These are phyloP conservation scores for Sporothrix schenckii DNA, from an alignment of 2,329 filamentous ascomycete genomes.

Conservation along the genomic window DNA sequence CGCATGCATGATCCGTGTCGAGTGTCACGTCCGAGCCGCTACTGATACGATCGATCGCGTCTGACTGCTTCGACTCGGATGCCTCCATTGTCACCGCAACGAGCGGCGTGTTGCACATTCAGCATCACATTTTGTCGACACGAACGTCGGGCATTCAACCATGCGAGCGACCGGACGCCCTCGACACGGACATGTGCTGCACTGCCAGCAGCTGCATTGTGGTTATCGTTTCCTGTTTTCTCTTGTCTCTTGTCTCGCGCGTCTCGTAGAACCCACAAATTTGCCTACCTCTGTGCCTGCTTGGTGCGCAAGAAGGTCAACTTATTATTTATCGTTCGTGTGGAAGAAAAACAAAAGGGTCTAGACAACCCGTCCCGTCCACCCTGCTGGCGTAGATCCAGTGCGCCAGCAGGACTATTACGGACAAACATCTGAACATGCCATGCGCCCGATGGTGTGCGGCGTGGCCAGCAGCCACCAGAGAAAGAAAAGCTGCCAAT, in stretches of 20 bases:
- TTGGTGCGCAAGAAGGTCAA: conserved; percentile 63
- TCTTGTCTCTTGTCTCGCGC: not conserved
- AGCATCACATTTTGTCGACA: not conserved
- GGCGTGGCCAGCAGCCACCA: too few species aligned
- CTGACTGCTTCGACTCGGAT: not conserved
- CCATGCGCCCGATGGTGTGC: not conserved
- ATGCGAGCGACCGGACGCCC: not conserved
- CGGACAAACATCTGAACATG: conserved; percentile 56
- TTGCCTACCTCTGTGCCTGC: conserved; percentile 64
- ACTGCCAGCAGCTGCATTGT: not conserved
- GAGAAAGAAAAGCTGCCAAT: too few species aligned
- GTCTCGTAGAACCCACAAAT: conserved; percentile 41
- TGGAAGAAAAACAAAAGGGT: conserved; percentile 65
- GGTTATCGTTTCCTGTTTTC: too few species aligned
- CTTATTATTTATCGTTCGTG: conserved; percentile 60
- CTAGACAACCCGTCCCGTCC: conserved; percentile 70
- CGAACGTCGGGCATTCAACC: not conserved
- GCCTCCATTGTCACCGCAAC: not conserved
- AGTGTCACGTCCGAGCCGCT: not conserved
- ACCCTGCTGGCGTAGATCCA: conserved; percentile 62
- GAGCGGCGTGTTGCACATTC: not conserved
- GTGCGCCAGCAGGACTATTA: conserved; percentile 66
- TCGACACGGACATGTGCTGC: not conserved
- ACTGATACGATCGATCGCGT: not conserved
- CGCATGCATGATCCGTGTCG: not conserved